These are phyloP conservation scores for Glebionis coronaria DNA, from an alignment of 129 eudicot genomes.

Conservation along the genomic window DNA sequence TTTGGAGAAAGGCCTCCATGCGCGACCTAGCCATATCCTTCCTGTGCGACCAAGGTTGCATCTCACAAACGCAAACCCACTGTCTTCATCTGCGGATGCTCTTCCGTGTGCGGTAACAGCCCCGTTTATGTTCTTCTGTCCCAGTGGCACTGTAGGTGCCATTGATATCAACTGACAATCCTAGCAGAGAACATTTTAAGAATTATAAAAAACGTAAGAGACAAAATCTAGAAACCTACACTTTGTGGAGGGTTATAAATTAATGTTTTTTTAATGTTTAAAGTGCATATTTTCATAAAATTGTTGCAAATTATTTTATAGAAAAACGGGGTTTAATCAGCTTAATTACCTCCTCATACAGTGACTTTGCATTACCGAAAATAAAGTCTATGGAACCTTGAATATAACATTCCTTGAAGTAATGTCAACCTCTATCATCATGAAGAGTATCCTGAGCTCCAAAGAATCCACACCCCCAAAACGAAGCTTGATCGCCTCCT, in stretches of 20 bases:
- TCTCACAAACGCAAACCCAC: conserved; percentile 69
- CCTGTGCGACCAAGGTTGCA: conserved; percentile 91
- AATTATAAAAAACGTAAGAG: neutral
- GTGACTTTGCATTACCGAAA: conserved; percentile 85
- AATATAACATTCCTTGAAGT: conserved; percentile 82
- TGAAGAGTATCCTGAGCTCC: conserved; percentile 97
- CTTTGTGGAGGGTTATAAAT: no score
- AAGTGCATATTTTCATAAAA: no score
- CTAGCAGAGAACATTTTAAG: conserved; percentile 24
- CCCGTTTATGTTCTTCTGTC: conserved; percentile 60
- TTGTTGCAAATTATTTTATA: no score
- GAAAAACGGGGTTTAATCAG: no score
- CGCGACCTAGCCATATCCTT: conserved; percentile 93
- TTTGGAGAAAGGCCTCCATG: conserved; percentile 92
- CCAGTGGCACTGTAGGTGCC: conserved; percentile 59
- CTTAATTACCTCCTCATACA: no score
- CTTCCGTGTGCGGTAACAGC: conserved; percentile 86
- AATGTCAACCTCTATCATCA: conserved; percentile 95
- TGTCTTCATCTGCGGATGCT: conserved; percentile 68
- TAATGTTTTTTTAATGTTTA: no score
- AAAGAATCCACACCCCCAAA: conserved; percentile 96
- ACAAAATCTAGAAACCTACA: no score
- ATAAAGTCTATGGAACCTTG: conserved; percentile 94
- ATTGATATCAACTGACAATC: conserved; percentile 66
- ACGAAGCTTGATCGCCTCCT: conserved; percentile 76